Evolutionary conservation across 108 stramenopile species (phyloP).

Genomic region (Nitzschia sp.): DNA sequence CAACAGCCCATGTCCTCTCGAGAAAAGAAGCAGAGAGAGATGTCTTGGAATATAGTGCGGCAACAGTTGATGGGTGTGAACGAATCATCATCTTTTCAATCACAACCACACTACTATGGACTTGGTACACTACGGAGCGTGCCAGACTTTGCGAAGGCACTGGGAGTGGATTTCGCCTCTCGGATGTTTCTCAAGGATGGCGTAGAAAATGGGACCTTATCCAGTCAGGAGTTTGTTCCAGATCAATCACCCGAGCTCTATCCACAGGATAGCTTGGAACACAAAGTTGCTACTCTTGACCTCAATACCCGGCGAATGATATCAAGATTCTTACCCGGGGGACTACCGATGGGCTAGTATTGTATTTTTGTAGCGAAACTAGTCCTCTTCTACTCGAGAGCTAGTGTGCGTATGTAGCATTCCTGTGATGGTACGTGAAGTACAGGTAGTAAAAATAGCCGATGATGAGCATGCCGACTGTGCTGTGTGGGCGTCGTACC

Average conservation of each 20-base stretch:
- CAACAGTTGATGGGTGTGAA: constrained; percentile 28
- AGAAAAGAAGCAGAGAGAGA: neutral
- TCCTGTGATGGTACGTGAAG: too few relatives aligned
- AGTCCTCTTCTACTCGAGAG: too few relatives aligned
- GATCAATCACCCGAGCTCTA: neutral
- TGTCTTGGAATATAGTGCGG: constrained; percentile 6
- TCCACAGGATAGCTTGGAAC: constrained; percentile 4
- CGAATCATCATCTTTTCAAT: neutral
- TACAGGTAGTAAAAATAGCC: too few relatives aligned
- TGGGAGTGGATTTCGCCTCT: constrained; percentile 52
- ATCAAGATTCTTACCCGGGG: constrained; percentile 28
- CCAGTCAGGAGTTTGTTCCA: constrained; percentile 13
- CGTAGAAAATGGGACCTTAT: constrained; percentile 12
- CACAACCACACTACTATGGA: constrained; percentile 14
- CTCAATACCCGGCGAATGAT: constrained; percentile 6
- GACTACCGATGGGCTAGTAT: too few relatives aligned
- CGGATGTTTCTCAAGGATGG: neutral
- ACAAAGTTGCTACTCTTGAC: constrained; percentile 18
- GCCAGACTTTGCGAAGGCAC: constrained; percentile 37
- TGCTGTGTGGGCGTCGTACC: too few relatives aligned
- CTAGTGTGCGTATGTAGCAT: too few relatives aligned
- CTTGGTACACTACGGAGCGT: constrained; percentile 43
- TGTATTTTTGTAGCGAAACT: too few relatives aligned
- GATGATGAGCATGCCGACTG: too few relatives aligned
- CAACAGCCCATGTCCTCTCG: neutral